phyloP scores from a whole-genome alignment of 108 stramenopile genomes.

The Phaeodactylum tricornutum region DNA sequence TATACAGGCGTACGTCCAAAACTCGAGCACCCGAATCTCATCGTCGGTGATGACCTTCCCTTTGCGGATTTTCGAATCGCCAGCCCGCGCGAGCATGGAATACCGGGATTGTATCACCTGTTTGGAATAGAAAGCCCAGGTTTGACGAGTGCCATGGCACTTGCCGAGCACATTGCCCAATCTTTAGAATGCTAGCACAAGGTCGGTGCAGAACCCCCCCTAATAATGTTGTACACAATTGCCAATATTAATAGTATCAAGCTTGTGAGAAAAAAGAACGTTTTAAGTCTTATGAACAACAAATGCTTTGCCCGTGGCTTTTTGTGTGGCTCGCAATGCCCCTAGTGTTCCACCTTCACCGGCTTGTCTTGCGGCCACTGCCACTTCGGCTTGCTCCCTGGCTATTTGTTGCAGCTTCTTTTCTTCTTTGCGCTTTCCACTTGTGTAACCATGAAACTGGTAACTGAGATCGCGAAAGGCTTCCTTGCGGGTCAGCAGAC shows the following conservation, averaged over 20 bases:
- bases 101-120: constrained; percentile 56
- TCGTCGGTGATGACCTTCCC: background rate
- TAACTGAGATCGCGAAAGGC: constrained; percentile 94
- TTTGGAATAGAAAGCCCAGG: constrained; percentile 84
- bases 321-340: constrained; percentile 79
- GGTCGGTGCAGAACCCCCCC: too few species aligned
- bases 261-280: too few species aligned
- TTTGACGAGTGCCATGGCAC: constrained; percentile 67
- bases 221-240: too few species aligned
- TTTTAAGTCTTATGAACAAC: constrained; percentile 84
- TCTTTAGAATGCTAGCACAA: too few species aligned
- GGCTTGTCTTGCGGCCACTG: constrained; percentile 36
- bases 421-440: constrained; percentile 91
- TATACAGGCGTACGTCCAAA: constrained; percentile 82
- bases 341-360: constrained; percentile 64
- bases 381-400: constrained; percentile 58
- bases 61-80: constrained; percentile 58
- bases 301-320: constrained; percentile 87
- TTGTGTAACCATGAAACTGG: constrained; percentile 95
- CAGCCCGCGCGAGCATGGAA: constrained; percentile 37
- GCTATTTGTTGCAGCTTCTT: constrained; percentile 71
- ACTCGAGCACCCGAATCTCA: constrained; percentile 46
- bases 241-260: too few species aligned
- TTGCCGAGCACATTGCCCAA: constrained; percentile 45
- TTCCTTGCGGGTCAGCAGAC: constrained; percentile 88